Base-by-base conservation (phyloP, 148 eudicot genomes). In the Linanthus parryae region DNA sequence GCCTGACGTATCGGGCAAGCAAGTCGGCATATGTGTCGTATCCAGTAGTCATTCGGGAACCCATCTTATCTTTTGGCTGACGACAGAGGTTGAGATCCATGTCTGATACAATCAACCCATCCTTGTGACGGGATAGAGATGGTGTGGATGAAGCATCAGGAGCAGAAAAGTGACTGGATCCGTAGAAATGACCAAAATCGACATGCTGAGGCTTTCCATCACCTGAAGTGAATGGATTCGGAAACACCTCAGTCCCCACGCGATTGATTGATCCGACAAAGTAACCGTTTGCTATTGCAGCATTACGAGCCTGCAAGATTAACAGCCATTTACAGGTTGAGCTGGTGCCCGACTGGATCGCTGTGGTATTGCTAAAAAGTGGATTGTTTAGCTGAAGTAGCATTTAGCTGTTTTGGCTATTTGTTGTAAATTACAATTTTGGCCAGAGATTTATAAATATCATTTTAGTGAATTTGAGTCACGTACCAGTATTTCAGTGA, bases 141-240 rank as follows among this genome's bases (percentile, higher is more conserved):
- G 96, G 96, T 0, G 90, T 81, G 44, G 90, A 91, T 2, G 98
- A 91, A 33, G 96, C 69, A 68, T 91, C 98, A n/a, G 98, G 98
- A 21, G 98, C 95, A 2, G 96, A 84, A 39, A 91, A 67, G 51
- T 87, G 86, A 47, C 98, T 91, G 1, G 98, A 91, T n/a, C 98
- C 98, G 37, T 91, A 91, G 65, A 91, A 91, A 59, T 87, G 98
- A 20, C 98, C 98, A 13, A 91, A 87, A 68, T 91, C 95, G 49
- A 73, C 70, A 59, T 84, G 98, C 26, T 84, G 73, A n/a, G 94
- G 94, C 67, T 91, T 91, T 61, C 98, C 96, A 49, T 91, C 98
- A 22, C 98, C 98, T 17, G 98, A 91, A 26, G 98, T 91, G 72
- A 91, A 91, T 19, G 98, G 75, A 13, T 87, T 91, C 8, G 94